phyloP scores from a whole-genome alignment of 179 eudicot species.

The Nepenthes alata region DNA sequence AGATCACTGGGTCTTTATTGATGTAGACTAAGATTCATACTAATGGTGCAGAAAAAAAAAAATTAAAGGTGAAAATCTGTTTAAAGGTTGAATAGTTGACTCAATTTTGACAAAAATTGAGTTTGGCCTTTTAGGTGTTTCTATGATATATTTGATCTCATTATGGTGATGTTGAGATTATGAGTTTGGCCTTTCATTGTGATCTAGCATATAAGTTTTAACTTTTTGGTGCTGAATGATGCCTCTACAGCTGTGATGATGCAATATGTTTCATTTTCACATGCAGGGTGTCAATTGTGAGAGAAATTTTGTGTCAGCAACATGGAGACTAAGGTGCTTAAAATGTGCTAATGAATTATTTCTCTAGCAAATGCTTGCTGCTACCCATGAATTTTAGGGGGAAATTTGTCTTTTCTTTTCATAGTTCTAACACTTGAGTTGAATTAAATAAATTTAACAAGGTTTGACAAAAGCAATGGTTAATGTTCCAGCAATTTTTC shows the following conservation, averaged over 20 bases:
- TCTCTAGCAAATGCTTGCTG: neutral
- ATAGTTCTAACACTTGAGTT: neutral
- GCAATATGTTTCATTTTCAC: neutral
- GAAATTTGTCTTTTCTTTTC: neutral
- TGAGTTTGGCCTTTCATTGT: neutral
- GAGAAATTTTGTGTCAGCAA: conserved; percentile 37
- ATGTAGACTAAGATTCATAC: no score
- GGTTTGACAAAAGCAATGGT: neutral
- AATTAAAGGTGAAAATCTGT: no score
- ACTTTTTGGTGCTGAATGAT: neutral
- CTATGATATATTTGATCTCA: neutral
- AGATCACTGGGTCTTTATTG: no score
- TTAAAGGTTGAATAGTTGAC: no score
- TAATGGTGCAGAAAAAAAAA: no score
- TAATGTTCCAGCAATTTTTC: no score
- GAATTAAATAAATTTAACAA: neutral
- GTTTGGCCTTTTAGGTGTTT: no score
- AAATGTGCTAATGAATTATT: conserved; percentile 2
- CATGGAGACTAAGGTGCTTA: conserved; percentile 67
- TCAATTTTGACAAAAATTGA: no score
- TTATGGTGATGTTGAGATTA: neutral
- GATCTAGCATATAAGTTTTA: neutral
- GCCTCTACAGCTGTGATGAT: neutral
- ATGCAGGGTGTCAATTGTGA: conserved; percentile 39
- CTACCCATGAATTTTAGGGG: neutral